phyloP scores from a whole-genome alignment of 805 yeast genomes.

The Lipomyces sp. region DNA sequence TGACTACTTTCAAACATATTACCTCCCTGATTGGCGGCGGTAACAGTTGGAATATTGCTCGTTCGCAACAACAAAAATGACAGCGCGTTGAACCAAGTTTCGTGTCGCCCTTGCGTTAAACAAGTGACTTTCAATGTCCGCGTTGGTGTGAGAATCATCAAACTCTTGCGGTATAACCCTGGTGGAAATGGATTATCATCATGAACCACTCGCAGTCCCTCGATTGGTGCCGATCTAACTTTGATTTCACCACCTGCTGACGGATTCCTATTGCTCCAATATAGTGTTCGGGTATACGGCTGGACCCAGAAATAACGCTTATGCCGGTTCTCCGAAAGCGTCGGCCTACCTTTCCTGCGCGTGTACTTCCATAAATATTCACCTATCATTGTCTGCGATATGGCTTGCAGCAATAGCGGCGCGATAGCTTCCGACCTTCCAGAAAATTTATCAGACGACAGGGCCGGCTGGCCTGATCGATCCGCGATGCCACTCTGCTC shows the following conservation, averaged over 20 bases:
- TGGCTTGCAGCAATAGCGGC: conserved; percentile 76
- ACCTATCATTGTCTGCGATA: conserved; percentile 92
- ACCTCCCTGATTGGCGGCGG: conserved; percentile 37
- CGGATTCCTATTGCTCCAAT: conserved; percentile 87
- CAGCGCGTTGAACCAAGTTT: conserved; percentile 86
- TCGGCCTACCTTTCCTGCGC: conserved; percentile 65
- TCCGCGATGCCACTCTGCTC: neutral
- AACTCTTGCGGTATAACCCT: conserved; percentile 83
- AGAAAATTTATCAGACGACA: neutral
- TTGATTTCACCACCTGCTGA: conserved; percentile 63
- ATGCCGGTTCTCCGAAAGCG: conserved; percentile 79
- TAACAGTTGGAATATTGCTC: conserved; percentile 38
- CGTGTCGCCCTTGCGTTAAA: conserved; percentile 83
- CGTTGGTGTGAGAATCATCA: conserved; percentile 70
- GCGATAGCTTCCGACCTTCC: conserved; percentile 38
- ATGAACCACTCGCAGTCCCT: conserved; percentile 75
- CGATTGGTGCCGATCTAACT: conserved; percentile 79
- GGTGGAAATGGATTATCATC: conserved; percentile 89
- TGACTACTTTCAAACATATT: neutral
- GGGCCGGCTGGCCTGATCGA: neutral
- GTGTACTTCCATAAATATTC: conserved; percentile 86
- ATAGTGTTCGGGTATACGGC: conserved; percentile 87
- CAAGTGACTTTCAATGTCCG: conserved; percentile 80
- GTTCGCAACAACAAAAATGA: conserved; percentile 60
- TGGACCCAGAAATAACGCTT: conserved; percentile 96